Conservation (phyloP, 2,329 filamentous ascomycete genomes). For the Hirsutella rhossiliensis region DNA sequence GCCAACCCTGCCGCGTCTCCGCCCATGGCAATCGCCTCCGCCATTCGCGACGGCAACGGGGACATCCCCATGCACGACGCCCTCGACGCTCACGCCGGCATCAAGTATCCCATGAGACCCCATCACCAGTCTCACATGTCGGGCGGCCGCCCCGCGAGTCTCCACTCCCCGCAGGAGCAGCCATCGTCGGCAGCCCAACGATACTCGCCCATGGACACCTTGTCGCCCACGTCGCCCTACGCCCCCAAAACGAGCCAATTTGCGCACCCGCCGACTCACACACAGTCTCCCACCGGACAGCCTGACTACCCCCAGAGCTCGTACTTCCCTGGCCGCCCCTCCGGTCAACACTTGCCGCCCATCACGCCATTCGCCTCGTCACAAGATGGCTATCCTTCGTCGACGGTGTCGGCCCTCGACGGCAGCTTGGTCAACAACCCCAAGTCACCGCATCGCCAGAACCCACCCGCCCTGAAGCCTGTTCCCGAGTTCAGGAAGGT, state of each 20-base stretch:
- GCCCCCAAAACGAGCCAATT: slow-evolving; percentile 49
- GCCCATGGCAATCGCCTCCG: slow-evolving; percentile 37
- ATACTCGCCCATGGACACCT: slow-evolving; percentile 90
- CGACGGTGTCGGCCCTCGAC: slow-evolving; percentile 60
- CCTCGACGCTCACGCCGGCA: slow-evolving; percentile 68
- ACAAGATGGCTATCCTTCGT: slow-evolving; percentile 62
- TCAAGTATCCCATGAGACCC: slow-evolving; percentile 75
- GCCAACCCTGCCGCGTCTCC: slow-evolving; percentile 41
- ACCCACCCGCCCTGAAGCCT: slow-evolving; percentile 40
- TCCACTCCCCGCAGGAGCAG: slow-evolving; percentile 53
- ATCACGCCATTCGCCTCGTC: slow-evolving; percentile 56
- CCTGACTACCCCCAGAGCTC: slow-evolving; percentile 47
- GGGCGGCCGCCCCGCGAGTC: slow-evolving; percentile 38
- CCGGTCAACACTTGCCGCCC: slow-evolving; percentile 57
- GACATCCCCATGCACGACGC: slow-evolving; percentile 81
- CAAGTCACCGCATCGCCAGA: slow-evolving; percentile 45
- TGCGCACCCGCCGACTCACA: slow-evolving; percentile 38
- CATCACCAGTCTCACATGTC: slow-evolving; percentile 64
- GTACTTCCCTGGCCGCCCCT: slow-evolving; percentile 42
- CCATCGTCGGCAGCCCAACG: slow-evolving; percentile 76
- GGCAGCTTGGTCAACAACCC: slow-evolving; percentile 45
- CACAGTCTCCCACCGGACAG: slow-evolving; percentile 69
- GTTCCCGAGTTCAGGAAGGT: slow-evolving; percentile 84
- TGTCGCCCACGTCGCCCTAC: slow-evolving; percentile 74
- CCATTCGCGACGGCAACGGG: slow-evolving; percentile 58